Evolutionary conservation across 2,329 filamentous ascomycete species (phyloP).

Genomic region (Elsinoe batatas): DNA sequence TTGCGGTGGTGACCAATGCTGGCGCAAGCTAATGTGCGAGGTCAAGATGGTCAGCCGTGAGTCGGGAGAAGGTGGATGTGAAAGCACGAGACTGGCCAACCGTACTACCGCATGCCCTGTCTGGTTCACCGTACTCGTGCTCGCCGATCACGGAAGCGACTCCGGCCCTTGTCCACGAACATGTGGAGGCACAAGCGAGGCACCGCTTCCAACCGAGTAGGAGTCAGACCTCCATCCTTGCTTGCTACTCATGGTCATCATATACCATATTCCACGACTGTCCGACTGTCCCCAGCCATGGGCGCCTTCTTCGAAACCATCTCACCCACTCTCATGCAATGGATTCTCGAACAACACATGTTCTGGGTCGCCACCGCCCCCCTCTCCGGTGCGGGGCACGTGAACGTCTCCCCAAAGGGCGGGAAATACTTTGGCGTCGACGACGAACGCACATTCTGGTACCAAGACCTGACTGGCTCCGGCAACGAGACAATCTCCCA

Average conservation of each 20-base stretch:
- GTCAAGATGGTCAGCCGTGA: neutral
- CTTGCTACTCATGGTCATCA: neutral
- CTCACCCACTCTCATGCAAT: slow-evolving; percentile 46
- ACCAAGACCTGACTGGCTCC: slow-evolving; percentile 65
- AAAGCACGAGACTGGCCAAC: neutral
- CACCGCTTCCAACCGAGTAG: neutral
- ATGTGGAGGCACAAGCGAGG: neutral
- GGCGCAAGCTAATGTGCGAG: neutral
- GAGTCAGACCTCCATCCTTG: neutral
- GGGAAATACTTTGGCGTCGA: slow-evolving; percentile 54
- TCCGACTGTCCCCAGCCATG: slow-evolving; percentile 35
- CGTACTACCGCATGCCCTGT: neutral
- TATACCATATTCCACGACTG: neutral
- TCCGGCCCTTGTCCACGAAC: neutral
- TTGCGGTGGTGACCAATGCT: neutral
- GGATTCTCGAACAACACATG: slow-evolving; percentile 58
- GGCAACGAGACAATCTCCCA: slow-evolving; percentile 69
- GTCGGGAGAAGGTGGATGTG: slow-evolving; percentile 7
- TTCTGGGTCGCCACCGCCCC: slow-evolving; percentile 70
- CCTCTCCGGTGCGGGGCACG: slow-evolving; percentile 49
- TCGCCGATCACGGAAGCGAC: neutral
- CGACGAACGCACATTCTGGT: slow-evolving; percentile 50
- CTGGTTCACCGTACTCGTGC: neutral
- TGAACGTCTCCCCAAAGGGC: slow-evolving; percentile 72
- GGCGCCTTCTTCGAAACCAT: slow-evolving; percentile 50